Evolutionary conservation across 805 yeast genomes (phyloP).

Genomic region (Wickerhamomyces bisporus): DNA sequence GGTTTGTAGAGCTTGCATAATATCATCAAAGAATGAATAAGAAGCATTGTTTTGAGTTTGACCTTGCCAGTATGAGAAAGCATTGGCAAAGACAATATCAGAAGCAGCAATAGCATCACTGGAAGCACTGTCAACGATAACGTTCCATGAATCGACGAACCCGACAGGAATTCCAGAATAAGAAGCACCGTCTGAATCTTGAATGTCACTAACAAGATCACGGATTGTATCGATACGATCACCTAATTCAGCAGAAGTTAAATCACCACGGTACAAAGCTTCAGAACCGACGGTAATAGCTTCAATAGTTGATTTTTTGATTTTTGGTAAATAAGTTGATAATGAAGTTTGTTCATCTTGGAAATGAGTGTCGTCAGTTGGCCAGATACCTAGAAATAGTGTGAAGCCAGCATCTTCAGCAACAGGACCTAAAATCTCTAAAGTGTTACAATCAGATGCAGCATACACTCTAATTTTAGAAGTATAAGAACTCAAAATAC

Average conservation of each 20-base stretch:
- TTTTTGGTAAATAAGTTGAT: slow-evolving; percentile 59
- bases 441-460: slow-evolving; percentile 89
- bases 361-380: slow-evolving; percentile 78
- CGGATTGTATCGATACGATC: slow-evolving; percentile 58
- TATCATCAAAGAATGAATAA: slow-evolving; percentile 91
- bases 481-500: slow-evolving; percentile 52
- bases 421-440: slow-evolving; percentile 81
- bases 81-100: slow-evolving; percentile 87
- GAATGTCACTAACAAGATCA: slow-evolving; percentile 50
- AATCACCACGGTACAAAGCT: slow-evolving; percentile 86
- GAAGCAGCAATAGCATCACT: slow-evolving; percentile 70
- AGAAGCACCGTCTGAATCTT: slow-evolving; percentile 77
- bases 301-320: slow-evolving; percentile 64
- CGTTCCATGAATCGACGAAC: slow-evolving; percentile 94
- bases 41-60: slow-evolving; percentile 80
- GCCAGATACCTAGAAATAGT: slow-evolving; percentile 88
- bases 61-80: slow-evolving; percentile 99
- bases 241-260: slow-evolving; percentile 74
- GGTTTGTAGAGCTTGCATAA: slow-evolving; percentile 92
- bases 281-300: slow-evolving; percentile 92
- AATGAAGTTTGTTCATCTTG: slow-evolving; percentile 71
- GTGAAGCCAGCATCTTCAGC: slow-evolving; percentile 74
- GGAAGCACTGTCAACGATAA: slow-evolving; percentile 74
- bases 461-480: slow-evolving; percentile 79
- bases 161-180: slow-evolving; percentile 76